These are phyloP conservation scores for Tolypocladium tropicale DNA, from an alignment of 2,329 filamentous ascomycete genomes.

Conservation along the genomic window DNA sequence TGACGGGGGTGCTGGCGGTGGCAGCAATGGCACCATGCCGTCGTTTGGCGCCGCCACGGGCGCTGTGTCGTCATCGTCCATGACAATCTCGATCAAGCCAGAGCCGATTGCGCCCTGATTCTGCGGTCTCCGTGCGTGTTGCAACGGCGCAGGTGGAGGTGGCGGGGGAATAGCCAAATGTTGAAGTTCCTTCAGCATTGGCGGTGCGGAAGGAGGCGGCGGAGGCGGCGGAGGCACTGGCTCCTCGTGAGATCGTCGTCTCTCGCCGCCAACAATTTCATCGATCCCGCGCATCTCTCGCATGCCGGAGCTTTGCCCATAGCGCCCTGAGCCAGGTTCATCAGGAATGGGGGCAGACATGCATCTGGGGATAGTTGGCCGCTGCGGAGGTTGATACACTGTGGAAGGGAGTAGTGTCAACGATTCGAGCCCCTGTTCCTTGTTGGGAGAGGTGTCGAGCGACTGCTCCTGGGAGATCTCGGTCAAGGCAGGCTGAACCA, in stretches of 20 bases:
- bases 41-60: constrained; percentile 28
- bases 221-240: constrained; percentile 38
- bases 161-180: constrained; percentile 52
- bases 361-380: constrained; percentile 43
- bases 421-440: constrained; percentile 15
- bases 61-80: constrained; percentile 44
- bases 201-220: constrained; percentile 36
- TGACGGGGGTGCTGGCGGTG: constrained; percentile 32
- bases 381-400: constrained; percentile 46
- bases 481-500: constrained; percentile 38
- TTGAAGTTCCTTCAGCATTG: constrained; percentile 51
- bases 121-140: constrained; percentile 28
- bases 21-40: constrained; percentile 31
- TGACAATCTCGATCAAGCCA: constrained; percentile 55
- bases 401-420: constrained; percentile 47
- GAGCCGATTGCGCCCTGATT: constrained; percentile 37
- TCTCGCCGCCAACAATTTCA: constrained; percentile 28
- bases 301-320: constrained; percentile 23
- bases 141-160: constrained; percentile 49
- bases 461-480: constrained; percentile 33
- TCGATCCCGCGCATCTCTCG: constrained; percentile 36
- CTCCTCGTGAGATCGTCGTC: constrained; percentile 41
- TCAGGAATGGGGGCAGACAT: constrained; percentile 48
- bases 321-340: constrained; percentile 18
- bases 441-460: constrained; percentile 24